Evolutionary conservation across 108 stramenopile genomes (phyloP), one percentile per base, ranked within the genome.

Genomic region (Seminavis robusta): DNA sequence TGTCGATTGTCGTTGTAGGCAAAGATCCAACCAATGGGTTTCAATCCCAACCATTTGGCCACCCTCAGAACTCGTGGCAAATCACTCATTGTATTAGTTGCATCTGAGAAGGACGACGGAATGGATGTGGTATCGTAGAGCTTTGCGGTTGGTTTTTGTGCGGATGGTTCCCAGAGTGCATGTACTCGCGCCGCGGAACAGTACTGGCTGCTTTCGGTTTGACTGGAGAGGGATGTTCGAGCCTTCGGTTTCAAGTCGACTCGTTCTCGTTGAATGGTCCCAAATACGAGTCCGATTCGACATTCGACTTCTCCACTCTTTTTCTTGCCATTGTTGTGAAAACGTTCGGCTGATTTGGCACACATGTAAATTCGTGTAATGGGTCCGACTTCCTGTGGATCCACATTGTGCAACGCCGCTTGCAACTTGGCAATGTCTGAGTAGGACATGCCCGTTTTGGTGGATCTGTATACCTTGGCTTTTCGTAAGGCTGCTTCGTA

Each of bases 1-100:
- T 71, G 71, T 16, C 85, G 72, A 56, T 77, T 74, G 26, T 90
- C 74, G 0, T 55, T 28, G 50, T 90, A 86, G 10, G 77, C 71
- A 71, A 82, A 94, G 11, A 94, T 94, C 89, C 89, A 94, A 27
- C 89, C 89, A 4, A 94, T 45, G 21, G 87, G 87, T 41, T 47
- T 49, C 25, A 91, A 52, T 24, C 86, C 87, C 37, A 94, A 64
- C 47, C 56, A 63, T 11, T 69, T 45, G 1, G 86, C 87, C 7
- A 94, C 49, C 16, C 52, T 34, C 28, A 88, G 47, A 5, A 80
- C 81, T 47, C 63, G 44, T 24, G 23, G 25, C 11, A 16, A 16
- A 26, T 48, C 47, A n/a, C n/a, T n/a, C n/a, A n/a, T n/a, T n/a
- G n/a, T n/a, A n/a, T n/a, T n/a, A n/a, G n/a, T n/a, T n/a, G n/a